Evolutionary conservation across 148 eudicot genomes (phyloP).

Genomic region (Oxyria digyna): DNA sequence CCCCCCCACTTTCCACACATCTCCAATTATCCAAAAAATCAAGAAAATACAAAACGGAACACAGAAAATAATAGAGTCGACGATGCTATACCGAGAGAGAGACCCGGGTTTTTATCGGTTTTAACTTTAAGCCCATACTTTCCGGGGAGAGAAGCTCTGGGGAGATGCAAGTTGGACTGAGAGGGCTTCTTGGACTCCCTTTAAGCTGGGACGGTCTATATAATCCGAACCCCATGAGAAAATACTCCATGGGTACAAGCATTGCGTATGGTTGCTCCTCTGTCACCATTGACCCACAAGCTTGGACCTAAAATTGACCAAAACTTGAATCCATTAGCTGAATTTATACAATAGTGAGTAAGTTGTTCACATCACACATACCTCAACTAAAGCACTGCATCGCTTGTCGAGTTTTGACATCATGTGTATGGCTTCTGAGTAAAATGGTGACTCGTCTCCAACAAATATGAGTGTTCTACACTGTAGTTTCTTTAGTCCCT

Average conservation of each 20-base stretch:
- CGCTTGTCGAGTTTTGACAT: constrained; percentile 79
- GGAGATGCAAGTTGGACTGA: constrained; percentile 75
- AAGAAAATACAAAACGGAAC: neutral
- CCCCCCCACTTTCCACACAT: neutral
- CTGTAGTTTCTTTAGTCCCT: constrained; percentile 54
- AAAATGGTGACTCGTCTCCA: constrained; percentile 88
- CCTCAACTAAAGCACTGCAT: constrained; percentile 90
- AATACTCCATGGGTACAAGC: constrained; percentile 82
- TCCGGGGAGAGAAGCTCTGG: constrained; percentile 98
- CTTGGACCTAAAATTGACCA: constrained; percentile 47
- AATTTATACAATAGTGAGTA: neutral
- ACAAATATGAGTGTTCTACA: constrained; percentile 77
- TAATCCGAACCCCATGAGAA: constrained; percentile 87
- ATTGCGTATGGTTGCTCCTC: constrained; percentile 95
- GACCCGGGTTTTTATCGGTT: constrained; percentile 80
- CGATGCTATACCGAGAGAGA: constrained; percentile 27
- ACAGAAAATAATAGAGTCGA: neutral
- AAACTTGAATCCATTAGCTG: neutral
- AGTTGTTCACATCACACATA: constrained; percentile 14
- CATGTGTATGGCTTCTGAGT: constrained; percentile 80
- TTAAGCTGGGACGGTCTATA: constrained; percentile 48
- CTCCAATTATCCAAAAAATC: constrained; percentile 4
- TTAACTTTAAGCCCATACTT: constrained; percentile 96
- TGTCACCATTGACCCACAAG: constrained; percentile 87
- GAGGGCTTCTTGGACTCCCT: constrained; percentile 92